Conservation (phyloP, 495 filamentous ascomycete genomes). For the Thermothielavioides terrestris region DNA sequence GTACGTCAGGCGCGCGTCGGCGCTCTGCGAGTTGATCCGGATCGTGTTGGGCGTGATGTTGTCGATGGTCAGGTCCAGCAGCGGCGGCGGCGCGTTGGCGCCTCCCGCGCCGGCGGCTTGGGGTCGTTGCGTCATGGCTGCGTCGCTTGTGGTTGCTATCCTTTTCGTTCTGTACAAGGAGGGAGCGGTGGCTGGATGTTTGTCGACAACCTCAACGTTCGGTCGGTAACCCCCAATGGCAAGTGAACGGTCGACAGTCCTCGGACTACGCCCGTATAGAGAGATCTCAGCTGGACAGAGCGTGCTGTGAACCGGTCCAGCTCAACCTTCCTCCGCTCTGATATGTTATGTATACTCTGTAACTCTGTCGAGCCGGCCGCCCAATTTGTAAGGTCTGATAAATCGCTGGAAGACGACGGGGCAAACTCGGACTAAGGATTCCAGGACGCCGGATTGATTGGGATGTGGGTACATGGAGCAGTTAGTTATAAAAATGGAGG, state of each 20-base stretch:
- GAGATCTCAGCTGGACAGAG: no score
- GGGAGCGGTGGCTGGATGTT: no score
- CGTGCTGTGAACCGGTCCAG: no score
- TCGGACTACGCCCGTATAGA: no score
- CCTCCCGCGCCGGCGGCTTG: conserved; percentile 1
- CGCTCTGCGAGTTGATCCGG: conserved; percentile 62
- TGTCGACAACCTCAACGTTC: no score
- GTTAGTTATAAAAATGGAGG: background rate
- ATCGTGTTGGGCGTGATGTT: conserved; percentile 76
- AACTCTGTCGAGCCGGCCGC: no score
- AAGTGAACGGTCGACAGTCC: no score
- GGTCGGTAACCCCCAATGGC: no score
- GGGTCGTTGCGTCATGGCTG: background rate
- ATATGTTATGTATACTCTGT: background rate
- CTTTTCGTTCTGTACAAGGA: no score
- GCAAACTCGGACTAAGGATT: background rate
- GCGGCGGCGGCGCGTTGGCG: conserved; percentile 21
- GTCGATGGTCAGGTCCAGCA: conserved; percentile 69
- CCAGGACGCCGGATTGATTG: background rate
- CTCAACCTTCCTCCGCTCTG: no score
- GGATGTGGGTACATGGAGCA: background rate
- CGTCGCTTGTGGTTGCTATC: conserved; percentile 5
- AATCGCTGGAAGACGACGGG: background rate
- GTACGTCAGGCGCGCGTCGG: conserved; percentile 59
- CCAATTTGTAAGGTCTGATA: conserved; percentile 5